Evolutionary conservation across 257 asterid genomes (phyloP).

Genomic region (Penstemon newberryi): DNA sequence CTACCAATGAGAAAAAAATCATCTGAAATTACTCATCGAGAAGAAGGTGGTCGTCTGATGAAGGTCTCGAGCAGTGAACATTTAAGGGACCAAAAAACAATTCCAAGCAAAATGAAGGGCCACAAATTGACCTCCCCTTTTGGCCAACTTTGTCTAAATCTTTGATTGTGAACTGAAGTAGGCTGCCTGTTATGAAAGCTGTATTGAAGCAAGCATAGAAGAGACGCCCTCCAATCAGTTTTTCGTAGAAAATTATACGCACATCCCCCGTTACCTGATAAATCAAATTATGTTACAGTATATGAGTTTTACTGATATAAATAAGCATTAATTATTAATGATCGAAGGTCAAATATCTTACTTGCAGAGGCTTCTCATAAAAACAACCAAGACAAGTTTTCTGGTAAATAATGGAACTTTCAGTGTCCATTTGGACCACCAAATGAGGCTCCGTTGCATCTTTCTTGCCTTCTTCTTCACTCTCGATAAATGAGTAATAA

Average conservation of each 20-base stretch:
- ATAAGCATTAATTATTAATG: not conserved
- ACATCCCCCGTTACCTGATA: constrained; percentile 63
- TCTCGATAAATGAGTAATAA: constrained; percentile 61
- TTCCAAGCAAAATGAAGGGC: constrained; percentile 76
- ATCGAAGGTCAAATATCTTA: constrained; percentile 28
- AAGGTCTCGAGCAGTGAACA: constrained; percentile 36
- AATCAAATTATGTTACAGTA: not conserved
- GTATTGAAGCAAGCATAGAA: constrained; percentile 83
- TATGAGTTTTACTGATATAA: not conserved
- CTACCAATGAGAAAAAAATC: not conserved
- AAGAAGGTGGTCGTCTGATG: constrained; percentile 27
- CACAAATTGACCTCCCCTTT: constrained; percentile 60
- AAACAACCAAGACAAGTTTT: constrained; percentile 67
- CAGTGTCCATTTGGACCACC: constrained; percentile 87
- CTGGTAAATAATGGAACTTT: constrained; percentile 61
- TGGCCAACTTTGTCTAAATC: constrained; percentile 78
- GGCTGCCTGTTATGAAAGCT: constrained; percentile 63
- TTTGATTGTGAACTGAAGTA: constrained; percentile 53
- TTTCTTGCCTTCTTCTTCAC: constrained; percentile 43
- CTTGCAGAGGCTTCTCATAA: constrained; percentile 64
- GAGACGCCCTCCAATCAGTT: constrained; percentile 69
- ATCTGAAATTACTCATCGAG: constrained; percentile 18
- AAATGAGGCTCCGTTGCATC: constrained; percentile 49
- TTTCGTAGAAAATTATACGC: constrained; percentile 70
- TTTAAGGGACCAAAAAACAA: constrained; percentile 67